Evolutionary conservation across 2,329 filamentous ascomycete genomes (phyloP), one percentile per base, ranked within the genome.

Genomic region (Lanzia echinophila): DNA sequence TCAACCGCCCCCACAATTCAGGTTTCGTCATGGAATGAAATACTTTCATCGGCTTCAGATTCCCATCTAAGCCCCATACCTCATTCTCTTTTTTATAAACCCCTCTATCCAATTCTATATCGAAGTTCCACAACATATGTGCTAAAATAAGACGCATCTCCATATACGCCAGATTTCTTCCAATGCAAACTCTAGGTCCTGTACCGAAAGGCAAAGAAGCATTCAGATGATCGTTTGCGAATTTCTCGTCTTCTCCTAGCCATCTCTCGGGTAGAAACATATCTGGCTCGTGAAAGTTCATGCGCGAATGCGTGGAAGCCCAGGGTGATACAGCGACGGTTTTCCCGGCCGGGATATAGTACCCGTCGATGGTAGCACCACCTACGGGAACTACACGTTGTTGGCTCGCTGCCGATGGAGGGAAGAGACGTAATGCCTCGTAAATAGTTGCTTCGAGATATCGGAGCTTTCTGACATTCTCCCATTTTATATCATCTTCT

Each of bases 401-500:
- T 13, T 64, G 57, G 12, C 67, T 62, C 20, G 57, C 61, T 15
- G 60, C 62, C n/a, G 43, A 43, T 13, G 55, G 55, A 6, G 55
- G 47, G n/a, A 36, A 55, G 20, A 57, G 24, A n/a, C 54, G 22
- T 3, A 56, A 45, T 11, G 41, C 39, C 17, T 56, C 54, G 11
- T 45, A 17, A 17, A 56, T 20, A 39, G 31, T 31, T 3, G 49
- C 49, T 15, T 33, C 8, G 6, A 45, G 31, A 19, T 56, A 56
- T 3, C n/a, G 22, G 5, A 56, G 32, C n/a, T 52, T 19, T n/a
- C 15, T 53, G 10, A 34, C 31, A 6, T n/a, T 47, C 2, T 24
- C 31, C 28, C 72, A 53, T n/a, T 61, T 69, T 45, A 78, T 75
- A 3, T 76, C 71, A 0, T 67, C 63, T 31, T 70, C 65, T 0